phyloP scores from a whole-genome alignment of 2,329 filamentous ascomycete genomes.

The Neofusicoccum laricinum region DNA sequence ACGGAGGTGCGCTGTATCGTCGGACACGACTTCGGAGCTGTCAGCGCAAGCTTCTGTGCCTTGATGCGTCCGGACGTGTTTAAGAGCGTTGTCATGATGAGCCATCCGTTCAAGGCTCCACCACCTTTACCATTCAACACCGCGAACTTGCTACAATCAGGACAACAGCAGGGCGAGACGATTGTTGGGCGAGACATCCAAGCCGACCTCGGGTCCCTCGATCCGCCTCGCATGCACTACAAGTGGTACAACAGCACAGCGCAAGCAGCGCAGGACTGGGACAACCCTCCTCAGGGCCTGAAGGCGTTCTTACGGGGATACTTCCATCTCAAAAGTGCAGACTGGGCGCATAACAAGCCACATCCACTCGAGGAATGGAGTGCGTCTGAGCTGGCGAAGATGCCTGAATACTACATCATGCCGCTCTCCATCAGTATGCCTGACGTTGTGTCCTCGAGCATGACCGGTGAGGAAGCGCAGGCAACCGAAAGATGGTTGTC shows the following conservation, averaged over 20 bases:
- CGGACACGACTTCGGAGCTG: slow-evolving; percentile 66
- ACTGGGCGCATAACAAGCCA: slow-evolving; percentile 56
- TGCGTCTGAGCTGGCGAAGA: slow-evolving; percentile 54
- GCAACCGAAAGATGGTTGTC: slow-evolving; percentile 55
- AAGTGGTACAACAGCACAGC: slow-evolving; percentile 62
- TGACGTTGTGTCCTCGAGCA: slow-evolving; percentile 53
- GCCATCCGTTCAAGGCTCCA: slow-evolving; percentile 60
- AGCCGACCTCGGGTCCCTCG: slow-evolving; percentile 51
- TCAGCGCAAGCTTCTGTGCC: slow-evolving; percentile 58
- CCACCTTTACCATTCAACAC: slow-evolving; percentile 50
- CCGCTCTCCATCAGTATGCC: slow-evolving; percentile 57
- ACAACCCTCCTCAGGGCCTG: slow-evolving; percentile 50
- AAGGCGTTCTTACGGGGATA: slow-evolving; percentile 64
- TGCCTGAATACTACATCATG: slow-evolving; percentile 71
- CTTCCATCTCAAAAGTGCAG: slow-evolving; percentile 65
- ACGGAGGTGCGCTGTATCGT: slow-evolving; percentile 56
- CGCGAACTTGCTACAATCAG: slow-evolving; percentile 24
- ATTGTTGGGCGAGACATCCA: slow-evolving; percentile 48
- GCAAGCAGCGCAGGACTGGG: slow-evolving; percentile 48
- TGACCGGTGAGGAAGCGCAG: slow-evolving; percentile 50
- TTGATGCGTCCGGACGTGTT: slow-evolving; percentile 65
- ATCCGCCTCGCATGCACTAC: slow-evolving; percentile 65
- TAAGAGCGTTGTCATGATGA: slow-evolving; percentile 59
- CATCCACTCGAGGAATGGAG: slow-evolving; percentile 54
- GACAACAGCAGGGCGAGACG: slow-evolving; percentile 21